Evolutionary conservation across 2,329 filamentous ascomycete species (phyloP).

Genomic region (Paraphaeosphaeria sporulosa): DNA sequence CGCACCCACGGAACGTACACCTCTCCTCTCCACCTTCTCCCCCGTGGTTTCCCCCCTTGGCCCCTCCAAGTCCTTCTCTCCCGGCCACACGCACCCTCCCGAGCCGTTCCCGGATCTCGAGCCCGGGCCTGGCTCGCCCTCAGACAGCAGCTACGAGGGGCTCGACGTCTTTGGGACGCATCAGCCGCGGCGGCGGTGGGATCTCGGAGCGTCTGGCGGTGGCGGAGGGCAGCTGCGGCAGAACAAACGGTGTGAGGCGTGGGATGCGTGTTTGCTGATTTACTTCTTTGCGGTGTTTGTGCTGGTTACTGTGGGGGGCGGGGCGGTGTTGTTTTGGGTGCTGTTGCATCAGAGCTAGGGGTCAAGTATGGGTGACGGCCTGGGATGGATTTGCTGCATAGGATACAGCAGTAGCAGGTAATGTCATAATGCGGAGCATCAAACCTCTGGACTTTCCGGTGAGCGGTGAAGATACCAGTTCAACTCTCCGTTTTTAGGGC

Average conservation of each 20-base stretch:
- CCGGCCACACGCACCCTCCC: background rate
- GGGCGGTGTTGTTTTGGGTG: background rate
- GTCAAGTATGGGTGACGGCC: background rate
- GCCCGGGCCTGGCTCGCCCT: background rate
- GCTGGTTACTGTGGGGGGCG: background rate
- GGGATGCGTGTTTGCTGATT: background rate
- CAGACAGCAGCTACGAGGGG: background rate
- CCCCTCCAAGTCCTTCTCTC: background rate
- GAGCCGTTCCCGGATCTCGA: constrained; percentile 2
- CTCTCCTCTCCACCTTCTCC: background rate
- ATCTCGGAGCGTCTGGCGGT: background rate
- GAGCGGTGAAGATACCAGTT: no score
- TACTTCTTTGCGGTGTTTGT: background rate
- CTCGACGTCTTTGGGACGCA: background rate
- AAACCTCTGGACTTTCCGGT: no score
- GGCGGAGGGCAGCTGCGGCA: background rate
- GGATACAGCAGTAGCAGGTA: no score
- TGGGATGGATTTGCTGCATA: background rate
- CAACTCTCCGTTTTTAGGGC: no score
- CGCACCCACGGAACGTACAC: no score
- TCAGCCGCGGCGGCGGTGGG: background rate
- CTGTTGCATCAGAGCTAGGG: background rate
- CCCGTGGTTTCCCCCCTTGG: background rate
- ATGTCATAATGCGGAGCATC: no score
- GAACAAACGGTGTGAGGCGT: no score